Evolutionary conservation across 208 protist species (phyloP).

Genomic region (Blastocrithidia nonstop): DNA sequence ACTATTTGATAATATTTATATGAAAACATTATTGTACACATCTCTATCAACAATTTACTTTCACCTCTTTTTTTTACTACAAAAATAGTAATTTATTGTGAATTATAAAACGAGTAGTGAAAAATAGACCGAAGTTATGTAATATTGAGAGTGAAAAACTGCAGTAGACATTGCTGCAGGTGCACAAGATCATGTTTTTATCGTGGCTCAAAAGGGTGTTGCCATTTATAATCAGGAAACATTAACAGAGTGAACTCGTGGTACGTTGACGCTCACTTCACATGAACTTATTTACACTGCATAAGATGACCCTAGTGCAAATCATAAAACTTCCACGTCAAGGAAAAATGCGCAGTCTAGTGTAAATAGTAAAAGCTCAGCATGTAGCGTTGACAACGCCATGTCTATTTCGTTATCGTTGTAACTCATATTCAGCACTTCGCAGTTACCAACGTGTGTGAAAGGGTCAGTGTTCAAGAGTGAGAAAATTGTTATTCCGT

Average conservation of each 20-base stretch:
- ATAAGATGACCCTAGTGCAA: no score
- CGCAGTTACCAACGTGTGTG: conserved; percentile 11
- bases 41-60: conserved; percentile 1
- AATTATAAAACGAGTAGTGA: no score
- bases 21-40: no score
- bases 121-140: no score
- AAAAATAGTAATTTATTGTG: no score
- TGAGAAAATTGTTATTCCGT: conserved; percentile 42
- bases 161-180: neutral
- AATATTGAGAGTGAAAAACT: no score
- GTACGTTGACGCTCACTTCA: conserved; percentile 46
- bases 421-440: conserved; percentile 16
- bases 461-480: conserved; percentile 24
- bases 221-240: conserved; percentile 33
- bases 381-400: conserved; percentile 8
- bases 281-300: conserved; percentile 47
- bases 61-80: conserved; percentile 5
- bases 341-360: no score
- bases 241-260: conserved; percentile 33
- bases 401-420: conserved; percentile 27
- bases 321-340: no score
- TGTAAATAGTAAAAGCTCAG: no score
- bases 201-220: conserved; percentile 22
- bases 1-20: neutral
- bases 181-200: conserved; percentile 25